Base-by-base conservation (phyloP, 768 basidiomycete species). In the Russula compacta region DNA sequence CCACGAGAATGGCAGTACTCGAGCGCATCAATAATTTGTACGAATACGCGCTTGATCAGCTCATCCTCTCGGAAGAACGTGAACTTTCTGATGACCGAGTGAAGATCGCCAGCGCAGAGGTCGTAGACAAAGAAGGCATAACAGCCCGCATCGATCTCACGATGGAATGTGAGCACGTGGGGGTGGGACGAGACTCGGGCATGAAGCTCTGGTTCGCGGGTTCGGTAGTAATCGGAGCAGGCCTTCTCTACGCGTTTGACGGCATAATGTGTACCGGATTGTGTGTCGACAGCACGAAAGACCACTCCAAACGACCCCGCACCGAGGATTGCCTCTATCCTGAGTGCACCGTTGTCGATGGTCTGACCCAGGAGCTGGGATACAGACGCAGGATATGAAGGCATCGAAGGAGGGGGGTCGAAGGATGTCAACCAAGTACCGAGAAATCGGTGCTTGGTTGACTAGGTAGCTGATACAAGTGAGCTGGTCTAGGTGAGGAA, bases 301-400 rank as follows among this genome's bases (percentile, higher is more conserved):
- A 97, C 95, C 66, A 92, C 85, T 59, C 95, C 95, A 71, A 95
- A 98, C n/a, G 93, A 92, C 11, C 95, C 95, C 29, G 87, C 83
- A 42, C 95, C 95, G 51, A 98, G 82, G 61, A 94, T 81, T 67
- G 88, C 84, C 67, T 88, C 81, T 56, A 98, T 84, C 73, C 91
- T 81, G 59, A 97, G 82, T 51, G 82, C 76, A 68, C 84, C 85
- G 64, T 82, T 79, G 78, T 94, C 91, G 76, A 98, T 90, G 21
- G 56, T 51, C 60, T 52, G 55, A 17, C 60, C 60, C 47, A 60
- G 46, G 15, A 46, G 36, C 11, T 19, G 43, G 36, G 43, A 14
- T 32, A 35, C 58, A 39, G 43, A 53, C 19, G 0, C 21, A 32
- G 42, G 51, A 24, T 46, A 59, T 11, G 46, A 47, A 17, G 49